Evolutionary conservation across 2,329 filamentous ascomycete species (phyloP), one percentile per base, ranked within the genome.

Genomic region (Sclerotinia minor): DNA sequence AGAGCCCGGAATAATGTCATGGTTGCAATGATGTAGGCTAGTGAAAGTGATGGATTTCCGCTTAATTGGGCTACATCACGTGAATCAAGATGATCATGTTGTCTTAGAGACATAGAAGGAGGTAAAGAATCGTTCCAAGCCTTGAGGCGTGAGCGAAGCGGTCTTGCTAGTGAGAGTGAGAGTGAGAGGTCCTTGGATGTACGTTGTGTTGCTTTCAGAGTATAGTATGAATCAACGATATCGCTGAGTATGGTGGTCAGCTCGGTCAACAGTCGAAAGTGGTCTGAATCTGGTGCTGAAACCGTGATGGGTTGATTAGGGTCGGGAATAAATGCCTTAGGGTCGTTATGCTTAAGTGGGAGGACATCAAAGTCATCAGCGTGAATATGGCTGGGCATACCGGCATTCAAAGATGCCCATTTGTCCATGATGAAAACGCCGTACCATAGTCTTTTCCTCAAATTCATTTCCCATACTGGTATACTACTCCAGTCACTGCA

Each of bases 1-100:
- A 79, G 69, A 6, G 77, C 77, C 0, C 76, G 72, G 63, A 78
- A 78, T 13, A 79, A 71, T 6, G 75, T 78, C 76, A 79, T 78
- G 9, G 75, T 76, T 8, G 77, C 76, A 15, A 78, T 74, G 11
- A 78, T 76, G 49, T 78, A 78, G 1, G 76, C 75, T 29, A 79
- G 65, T n/a, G 73, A 73, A 1, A 78, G 70, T 7, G 76, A 76
- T 3, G 75, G 72, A 54, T 77, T 77, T 2, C 75, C 76, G 32
- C 74, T 75, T 0, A 77, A 68, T 60, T 72, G 65, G 32, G 71
- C 64, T 65, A 73, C 70, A 19, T 74, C 72, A 54, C 70, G 52
- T 15, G 70, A 72, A 45, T 76, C 74, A 5, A 71, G 57, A 4
- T 70, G 58, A 13, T 76, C 72, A 13, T 70, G 57, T 19, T 73